Conservation (phyloP, 2,329 filamentous ascomycete species). For the Leptographium galeiforme region DNA sequence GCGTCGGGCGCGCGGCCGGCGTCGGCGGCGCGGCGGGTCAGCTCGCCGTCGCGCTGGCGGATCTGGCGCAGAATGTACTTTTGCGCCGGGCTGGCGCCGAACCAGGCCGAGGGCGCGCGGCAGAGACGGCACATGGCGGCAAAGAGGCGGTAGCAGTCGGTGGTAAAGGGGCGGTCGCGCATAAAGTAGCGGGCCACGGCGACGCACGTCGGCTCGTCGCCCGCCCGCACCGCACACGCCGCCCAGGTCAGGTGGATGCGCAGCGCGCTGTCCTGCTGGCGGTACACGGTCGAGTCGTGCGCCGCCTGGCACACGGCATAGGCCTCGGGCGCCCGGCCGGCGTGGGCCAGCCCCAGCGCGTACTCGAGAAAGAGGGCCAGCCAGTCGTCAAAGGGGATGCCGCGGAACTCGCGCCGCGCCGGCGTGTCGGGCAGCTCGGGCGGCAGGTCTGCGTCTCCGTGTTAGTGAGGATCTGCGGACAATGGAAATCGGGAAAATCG, state of each 20-base stretch:
- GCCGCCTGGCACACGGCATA: slow-evolving; percentile 72
- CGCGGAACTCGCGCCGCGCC: slow-evolving; percentile 35
- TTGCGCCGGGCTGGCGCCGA: slow-evolving; percentile 68
- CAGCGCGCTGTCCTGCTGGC: slow-evolving; percentile 47
- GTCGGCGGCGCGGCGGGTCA: slow-evolving; percentile 73
- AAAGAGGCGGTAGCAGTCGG: slow-evolving; percentile 75
- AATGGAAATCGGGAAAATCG: slow-evolving; percentile 14
- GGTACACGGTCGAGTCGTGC: slow-evolving; percentile 67
- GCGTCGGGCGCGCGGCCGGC: slow-evolving; percentile 45
- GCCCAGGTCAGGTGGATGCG: slow-evolving; percentile 68
- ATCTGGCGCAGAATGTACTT: slow-evolving; percentile 89
- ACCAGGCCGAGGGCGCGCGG: slow-evolving; percentile 57
- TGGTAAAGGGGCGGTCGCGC: slow-evolving; percentile 64
- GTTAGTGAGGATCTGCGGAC: too few species aligned
- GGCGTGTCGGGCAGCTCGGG: slow-evolving; percentile 10
- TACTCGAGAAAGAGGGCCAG: slow-evolving; percentile 84
- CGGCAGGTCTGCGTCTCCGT: slow-evolving; percentile 14
- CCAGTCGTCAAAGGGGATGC: slow-evolving; percentile 74
- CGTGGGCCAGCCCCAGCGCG: slow-evolving; percentile 59
- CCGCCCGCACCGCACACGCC: slow-evolving; percentile 67
- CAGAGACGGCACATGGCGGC: slow-evolving; percentile 63
- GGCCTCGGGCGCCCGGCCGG: slow-evolving; percentile 54
- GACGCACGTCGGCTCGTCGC: slow-evolving; percentile 64
- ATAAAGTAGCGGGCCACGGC: slow-evolving; percentile 72
- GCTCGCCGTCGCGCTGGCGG: slow-evolving; percentile 67